A percentile compares a stretch with the other conserved stretches of the same genome.
Evolutionary conservation across 345 rosid genomes (phyloP).

Genomic region (Clausena lansium): DNA sequence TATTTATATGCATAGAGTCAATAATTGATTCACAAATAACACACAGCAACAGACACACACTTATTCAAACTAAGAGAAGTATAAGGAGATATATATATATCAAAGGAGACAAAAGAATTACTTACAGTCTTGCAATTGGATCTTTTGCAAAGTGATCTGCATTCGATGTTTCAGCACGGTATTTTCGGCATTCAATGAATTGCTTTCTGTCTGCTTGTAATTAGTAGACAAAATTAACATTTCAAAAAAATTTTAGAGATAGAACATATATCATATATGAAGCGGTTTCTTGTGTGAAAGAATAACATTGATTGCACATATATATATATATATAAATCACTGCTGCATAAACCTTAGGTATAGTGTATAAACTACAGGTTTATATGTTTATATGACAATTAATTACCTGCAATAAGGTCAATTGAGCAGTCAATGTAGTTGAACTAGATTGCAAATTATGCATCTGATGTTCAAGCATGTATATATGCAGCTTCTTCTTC

Average conservation of each 20-base stretch:
- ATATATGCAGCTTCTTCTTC: slow-evolving; percentile 19
- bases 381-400: too few species aligned
- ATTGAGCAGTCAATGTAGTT: not conserved
- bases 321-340: not conserved
- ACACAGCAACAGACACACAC: too few species aligned
- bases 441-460: not conserved
- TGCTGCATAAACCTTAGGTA: too few species aligned
- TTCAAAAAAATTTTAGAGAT: not conserved
- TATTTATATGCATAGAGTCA: not conserved
- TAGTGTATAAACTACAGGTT: not conserved
- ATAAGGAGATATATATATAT: not conserved
- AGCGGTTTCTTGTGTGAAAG: too few species aligned
- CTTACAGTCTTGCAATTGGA: slow-evolving; percentile 23
- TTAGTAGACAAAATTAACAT: not conserved
- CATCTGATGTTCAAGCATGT: slow-evolving; percentile 16
- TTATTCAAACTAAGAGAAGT: not conserved
- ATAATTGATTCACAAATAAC: not conserved
- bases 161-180: not conserved
- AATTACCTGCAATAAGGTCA: slow-evolving; percentile 10
- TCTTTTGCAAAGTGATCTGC: not conserved
- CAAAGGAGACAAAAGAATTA: not conserved
- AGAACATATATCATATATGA: not conserved
- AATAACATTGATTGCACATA: too few species aligned
- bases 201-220: slow-evolving; percentile 15
- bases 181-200: slow-evolving; percentile 16